A percentile compares a stretch with the other conserved stretches of the same genome.
These are phyloP conservation scores for Dipteronia dyeriana DNA, from an alignment of 345 rosid genomes.

Conservation along the genomic window DNA sequence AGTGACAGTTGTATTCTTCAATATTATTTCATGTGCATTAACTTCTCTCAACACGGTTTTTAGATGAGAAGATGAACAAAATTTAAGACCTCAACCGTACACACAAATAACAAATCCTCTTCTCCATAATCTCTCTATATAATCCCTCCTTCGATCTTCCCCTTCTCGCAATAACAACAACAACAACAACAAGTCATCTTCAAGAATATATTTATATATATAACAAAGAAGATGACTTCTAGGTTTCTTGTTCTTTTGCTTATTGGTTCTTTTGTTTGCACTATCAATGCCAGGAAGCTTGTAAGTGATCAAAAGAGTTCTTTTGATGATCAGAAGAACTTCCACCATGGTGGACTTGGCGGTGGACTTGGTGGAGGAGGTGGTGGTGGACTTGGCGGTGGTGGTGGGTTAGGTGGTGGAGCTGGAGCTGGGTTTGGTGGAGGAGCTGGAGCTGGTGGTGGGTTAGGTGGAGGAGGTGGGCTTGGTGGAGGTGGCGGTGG, in stretches of 20 bases:
- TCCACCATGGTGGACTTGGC: slow-evolving; percentile 28
- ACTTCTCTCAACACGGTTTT: slow-evolving; percentile 34
- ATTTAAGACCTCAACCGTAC: slow-evolving; percentile 27
- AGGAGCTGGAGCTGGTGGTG: slow-evolving; percentile 34
- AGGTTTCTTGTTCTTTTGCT: slow-evolving; percentile 39
- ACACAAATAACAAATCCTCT: neutral
- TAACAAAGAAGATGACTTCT: slow-evolving; percentile 17
- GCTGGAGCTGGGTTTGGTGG: slow-evolving; percentile 28
- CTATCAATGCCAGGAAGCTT: slow-evolving; percentile 39
- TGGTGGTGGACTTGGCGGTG: slow-evolving; percentile 35
- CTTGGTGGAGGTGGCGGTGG: slow-evolving; percentile 30
- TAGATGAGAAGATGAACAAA: slow-evolving; percentile 40
- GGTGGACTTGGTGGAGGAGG: slow-evolving; percentile 37
- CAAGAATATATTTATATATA: too few relatives aligned
- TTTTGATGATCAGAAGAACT: slow-evolving; percentile 43
- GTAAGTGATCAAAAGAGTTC: slow-evolving; percentile 28
- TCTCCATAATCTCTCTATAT: slow-evolving; percentile 14
- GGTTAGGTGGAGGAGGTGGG: slow-evolving; percentile 38
- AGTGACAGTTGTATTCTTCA: slow-evolving; percentile 27
- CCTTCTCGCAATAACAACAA: slow-evolving; percentile 17
- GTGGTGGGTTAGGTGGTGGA: slow-evolving; percentile 41
- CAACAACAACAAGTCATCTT: neutral
- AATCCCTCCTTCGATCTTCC: slow-evolving; percentile 15
- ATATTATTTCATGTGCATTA: slow-evolving; percentile 22
- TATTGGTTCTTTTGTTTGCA: slow-evolving; percentile 37